Conservation (phyloP, 2,329 filamentous ascomycete genomes). For the Byssochlamys sp. region DNA sequence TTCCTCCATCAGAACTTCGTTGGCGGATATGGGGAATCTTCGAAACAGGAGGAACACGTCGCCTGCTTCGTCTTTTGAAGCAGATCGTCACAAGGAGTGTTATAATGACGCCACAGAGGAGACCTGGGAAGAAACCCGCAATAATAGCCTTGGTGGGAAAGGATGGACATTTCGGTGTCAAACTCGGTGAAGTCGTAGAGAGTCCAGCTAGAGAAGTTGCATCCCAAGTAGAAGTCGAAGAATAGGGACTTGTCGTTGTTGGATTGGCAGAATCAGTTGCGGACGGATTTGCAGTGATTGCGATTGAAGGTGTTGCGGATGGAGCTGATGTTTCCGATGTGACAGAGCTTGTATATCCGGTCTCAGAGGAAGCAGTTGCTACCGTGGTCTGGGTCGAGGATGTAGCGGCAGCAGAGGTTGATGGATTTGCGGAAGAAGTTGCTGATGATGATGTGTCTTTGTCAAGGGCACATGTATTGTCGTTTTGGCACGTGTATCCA, state of each 20-base stretch:
- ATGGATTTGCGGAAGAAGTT: slow-evolving; percentile 8
- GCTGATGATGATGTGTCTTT: slow-evolving; percentile 14
- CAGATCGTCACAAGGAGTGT: slow-evolving; percentile 42
- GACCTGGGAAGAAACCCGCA: slow-evolving; percentile 39
- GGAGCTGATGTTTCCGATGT: slow-evolving; percentile 1
- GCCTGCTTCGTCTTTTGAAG: slow-evolving; percentile 20
- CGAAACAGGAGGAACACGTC: slow-evolving; percentile 9
- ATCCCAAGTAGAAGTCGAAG: slow-evolving; percentile 13
- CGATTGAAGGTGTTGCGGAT: slow-evolving; percentile 8
- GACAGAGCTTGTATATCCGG: no score
- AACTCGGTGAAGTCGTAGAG: slow-evolving; percentile 11
- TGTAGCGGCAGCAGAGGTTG: slow-evolving; percentile 1
- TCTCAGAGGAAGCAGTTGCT: slow-evolving; percentile 6
- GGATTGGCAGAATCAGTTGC: slow-evolving; percentile 9
- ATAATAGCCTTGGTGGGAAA: slow-evolving; percentile 34
- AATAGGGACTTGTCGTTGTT: slow-evolving; percentile 12
- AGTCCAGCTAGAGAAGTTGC: slow-evolving; percentile 11
- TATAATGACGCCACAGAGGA: slow-evolving; percentile 40
- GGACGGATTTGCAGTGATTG: slow-evolving; percentile 4
- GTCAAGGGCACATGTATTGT: slow-evolving; percentile 20
- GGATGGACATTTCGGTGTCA: slow-evolving; percentile 21
- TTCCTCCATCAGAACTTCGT: slow-evolving; percentile 22
- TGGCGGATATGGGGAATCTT: slow-evolving; percentile 21
- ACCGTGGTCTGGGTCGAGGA: slow-evolving; percentile 13
- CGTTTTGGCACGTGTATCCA: slow-evolving; percentile 35